Percentiles rank a stretch among this genome's conserved stretches.
These are phyloP conservation scores for Thielaviopsis musarum DNA, from an alignment of 2,329 filamentous ascomycete species.

Conservation along the genomic window DNA sequence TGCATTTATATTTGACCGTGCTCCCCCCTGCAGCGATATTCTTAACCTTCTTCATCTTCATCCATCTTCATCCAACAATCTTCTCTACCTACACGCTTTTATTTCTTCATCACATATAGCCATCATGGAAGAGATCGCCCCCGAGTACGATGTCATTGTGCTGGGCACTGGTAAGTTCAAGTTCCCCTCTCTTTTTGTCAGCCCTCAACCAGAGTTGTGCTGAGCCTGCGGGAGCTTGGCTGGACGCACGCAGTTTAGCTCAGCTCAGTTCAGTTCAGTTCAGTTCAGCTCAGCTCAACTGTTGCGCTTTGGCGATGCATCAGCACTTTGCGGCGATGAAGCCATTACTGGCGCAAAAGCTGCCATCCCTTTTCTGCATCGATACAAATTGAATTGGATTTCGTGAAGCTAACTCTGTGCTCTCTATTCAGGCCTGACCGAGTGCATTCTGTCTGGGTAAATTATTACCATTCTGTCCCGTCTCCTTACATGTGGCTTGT, in stretches of 20 bases:
- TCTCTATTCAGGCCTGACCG: conserved; percentile 59
- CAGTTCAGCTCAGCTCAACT: neutral
- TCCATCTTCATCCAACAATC: conserved; percentile 16
- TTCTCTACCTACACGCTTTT: conserved; percentile 14
- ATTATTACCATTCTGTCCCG: neutral
- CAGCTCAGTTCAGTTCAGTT: no score
- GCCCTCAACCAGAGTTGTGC: neutral
- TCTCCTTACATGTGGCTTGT: neutral
- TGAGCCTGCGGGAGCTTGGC: neutral
- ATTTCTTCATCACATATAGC: conserved; percentile 9
- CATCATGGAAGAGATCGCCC: conserved; percentile 92
- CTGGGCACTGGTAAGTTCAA: conserved; percentile 73
- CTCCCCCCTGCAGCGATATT: conserved; percentile 10
- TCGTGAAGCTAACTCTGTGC: conserved; percentile 15
- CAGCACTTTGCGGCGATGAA: neutral
- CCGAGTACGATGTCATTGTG: conserved; percentile 97
- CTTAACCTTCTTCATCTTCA: conserved; percentile 8
- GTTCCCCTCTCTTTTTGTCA: neutral
- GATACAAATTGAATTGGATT: neutral
- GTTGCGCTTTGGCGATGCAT: neutral
- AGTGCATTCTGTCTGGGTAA: conserved; percentile 97
- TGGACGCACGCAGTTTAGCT: neutral
- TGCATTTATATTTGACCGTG: conserved; percentile 10
- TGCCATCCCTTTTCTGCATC: neutral
- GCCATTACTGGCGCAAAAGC: neutral